Conservation (phyloP, 225 moss, liverwort and hornwort species). For the Polytrichum commune region DNA sequence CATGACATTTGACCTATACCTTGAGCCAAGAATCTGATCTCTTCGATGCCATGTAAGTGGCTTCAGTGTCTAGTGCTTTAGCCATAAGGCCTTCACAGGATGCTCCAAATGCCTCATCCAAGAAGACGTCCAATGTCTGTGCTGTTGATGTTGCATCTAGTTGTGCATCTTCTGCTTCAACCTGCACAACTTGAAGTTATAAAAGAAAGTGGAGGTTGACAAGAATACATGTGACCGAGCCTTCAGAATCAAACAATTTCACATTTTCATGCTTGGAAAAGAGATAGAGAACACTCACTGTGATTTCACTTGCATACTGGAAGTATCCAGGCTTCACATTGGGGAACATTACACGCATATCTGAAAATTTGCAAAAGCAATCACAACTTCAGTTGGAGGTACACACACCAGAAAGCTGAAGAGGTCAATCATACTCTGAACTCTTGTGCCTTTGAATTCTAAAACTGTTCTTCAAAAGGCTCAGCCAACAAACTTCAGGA, state of each 20-base stretch:
- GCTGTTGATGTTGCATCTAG: slow-evolving; percentile 37
- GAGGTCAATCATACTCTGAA: too few species aligned
- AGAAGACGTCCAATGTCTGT: slow-evolving; percentile 58
- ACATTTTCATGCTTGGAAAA: background rate
- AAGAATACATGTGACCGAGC: background rate
- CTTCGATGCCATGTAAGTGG: slow-evolving; percentile 85
- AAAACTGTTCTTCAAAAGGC: too few species aligned
- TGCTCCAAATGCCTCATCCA: slow-evolving; percentile 81
- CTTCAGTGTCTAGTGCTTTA: slow-evolving; percentile 74
- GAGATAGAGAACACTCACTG: slow-evolving; percentile 40
- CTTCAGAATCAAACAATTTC: too few species aligned
- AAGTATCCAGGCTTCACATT: slow-evolving; percentile 76
- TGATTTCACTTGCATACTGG: slow-evolving; percentile 74
- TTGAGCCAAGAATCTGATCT: slow-evolving; percentile 93
- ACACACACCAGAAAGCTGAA: background rate
- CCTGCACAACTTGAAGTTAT: slow-evolving; percentile 27
- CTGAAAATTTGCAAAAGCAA: slow-evolving; percentile 30
- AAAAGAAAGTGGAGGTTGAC: background rate
- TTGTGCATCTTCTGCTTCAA: slow-evolving; percentile 60
- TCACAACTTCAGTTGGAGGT: background rate
- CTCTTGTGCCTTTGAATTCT: too few species aligned
- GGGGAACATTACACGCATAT: slow-evolving; percentile 74
- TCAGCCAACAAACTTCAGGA: too few species aligned
- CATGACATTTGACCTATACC: slow-evolving; percentile 30
- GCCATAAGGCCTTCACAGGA: slow-evolving; percentile 95